Percentiles rank a stretch among this genome's conserved stretches.
Evolutionary conservation across 495 filamentous ascomycete genomes (phyloP).

Genomic region (Daldinia bambusicola): DNA sequence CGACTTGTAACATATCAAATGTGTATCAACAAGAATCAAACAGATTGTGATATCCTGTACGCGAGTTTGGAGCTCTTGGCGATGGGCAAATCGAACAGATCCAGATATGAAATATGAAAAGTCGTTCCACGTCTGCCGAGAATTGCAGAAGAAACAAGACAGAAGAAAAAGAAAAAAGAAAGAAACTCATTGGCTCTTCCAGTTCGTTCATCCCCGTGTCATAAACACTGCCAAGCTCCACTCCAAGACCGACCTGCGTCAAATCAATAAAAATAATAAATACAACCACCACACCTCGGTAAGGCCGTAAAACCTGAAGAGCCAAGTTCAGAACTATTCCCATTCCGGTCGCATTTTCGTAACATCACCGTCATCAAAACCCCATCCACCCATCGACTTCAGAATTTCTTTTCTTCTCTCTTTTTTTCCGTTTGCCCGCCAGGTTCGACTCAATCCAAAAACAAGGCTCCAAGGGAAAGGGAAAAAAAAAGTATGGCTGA

Average conservation of each 20-base stretch:
- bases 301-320: background rate
- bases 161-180: background rate
- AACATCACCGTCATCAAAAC: slow-evolving; percentile 66
- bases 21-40: too few relatives aligned
- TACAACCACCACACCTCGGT: background rate
- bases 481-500: slow-evolving; percentile 29
- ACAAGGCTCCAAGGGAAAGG: background rate
- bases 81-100: background rate
- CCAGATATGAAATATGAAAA: background rate
- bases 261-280: background rate
- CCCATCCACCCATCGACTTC: slow-evolving; percentile 65
- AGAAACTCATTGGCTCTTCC: slow-evolving; percentile 7
- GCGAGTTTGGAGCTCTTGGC: background rate
- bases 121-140: background rate
- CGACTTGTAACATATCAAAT: background rate
- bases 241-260: background rate
- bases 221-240: slow-evolving; percentile 3
- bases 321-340: slow-evolving; percentile 24
- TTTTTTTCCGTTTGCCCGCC: background rate
- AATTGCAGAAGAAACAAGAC: background rate
- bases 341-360: slow-evolving; percentile 64
- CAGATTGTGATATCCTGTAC: background rate
- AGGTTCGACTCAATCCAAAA: slow-evolving; percentile 28
- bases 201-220: background rate
- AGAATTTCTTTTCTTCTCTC: slow-evolving; percentile 55